Conservation (phyloP, 805 yeast genomes). For the Hanseniaspora meyeri region DNA sequence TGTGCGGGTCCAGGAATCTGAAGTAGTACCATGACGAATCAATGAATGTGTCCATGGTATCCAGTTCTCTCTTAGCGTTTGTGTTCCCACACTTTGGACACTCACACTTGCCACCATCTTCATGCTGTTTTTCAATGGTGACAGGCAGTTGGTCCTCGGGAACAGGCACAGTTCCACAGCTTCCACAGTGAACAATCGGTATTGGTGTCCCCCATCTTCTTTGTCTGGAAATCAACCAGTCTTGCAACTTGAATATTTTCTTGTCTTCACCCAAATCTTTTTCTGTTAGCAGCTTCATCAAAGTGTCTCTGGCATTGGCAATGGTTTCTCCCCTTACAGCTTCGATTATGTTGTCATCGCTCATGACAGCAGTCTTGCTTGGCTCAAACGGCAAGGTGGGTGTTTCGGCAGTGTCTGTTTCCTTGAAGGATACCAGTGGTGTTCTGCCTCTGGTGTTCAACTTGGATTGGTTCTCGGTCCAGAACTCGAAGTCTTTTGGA, state of each 20-base stretch:
- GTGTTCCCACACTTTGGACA: constrained; percentile 71
- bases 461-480: constrained; percentile 42
- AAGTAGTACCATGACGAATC: constrained; percentile 96
- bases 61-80: constrained; percentile 77
- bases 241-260: constrained; percentile 58
- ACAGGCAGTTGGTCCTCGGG: constrained; percentile 84
- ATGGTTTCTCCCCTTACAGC: constrained; percentile 39
- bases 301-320: constrained; percentile 38
- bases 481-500: constrained; percentile 66
- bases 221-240: constrained; percentile 91
- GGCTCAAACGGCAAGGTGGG: constrained; percentile 31
- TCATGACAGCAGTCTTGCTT: not conserved
- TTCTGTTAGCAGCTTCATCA: constrained; percentile 34
- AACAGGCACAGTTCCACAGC: constrained; percentile 85
- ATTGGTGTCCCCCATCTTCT: constrained; percentile 98
- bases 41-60: constrained; percentile 97
- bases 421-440: not conserved
- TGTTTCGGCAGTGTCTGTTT: constrained; percentile 28
- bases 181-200: constrained; percentile 77
- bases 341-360: constrained; percentile 26
- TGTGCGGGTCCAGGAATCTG: constrained; percentile 67
- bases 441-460: not conserved
- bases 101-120: constrained; percentile 38
- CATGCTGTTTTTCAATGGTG: constrained; percentile 48
- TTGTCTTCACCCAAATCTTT: constrained; percentile 35